These are phyloP conservation scores for Anthostomella pinea DNA, from an alignment of 2,329 filamentous ascomycete species.

Conservation along the genomic window DNA sequence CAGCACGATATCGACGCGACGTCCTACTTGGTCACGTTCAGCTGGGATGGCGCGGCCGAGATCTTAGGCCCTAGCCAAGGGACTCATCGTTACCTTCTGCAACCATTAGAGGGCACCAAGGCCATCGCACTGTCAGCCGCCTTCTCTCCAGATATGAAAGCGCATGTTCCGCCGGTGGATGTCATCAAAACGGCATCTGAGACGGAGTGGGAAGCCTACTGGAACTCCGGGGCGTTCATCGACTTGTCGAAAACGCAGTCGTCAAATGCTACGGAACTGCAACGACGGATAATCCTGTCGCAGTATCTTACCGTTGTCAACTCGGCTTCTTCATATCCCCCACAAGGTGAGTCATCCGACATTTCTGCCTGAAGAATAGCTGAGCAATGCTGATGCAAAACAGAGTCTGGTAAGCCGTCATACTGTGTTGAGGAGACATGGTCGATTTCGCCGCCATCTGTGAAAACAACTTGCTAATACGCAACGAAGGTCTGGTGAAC, in stretches of 20 bases:
- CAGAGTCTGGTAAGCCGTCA: constrained; percentile 17
- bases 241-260: constrained; percentile 42
- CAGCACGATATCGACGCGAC: constrained; percentile 42
- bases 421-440: too few relatives aligned
- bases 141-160: constrained; percentile 29
- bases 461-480: not conserved
- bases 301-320: constrained; percentile 54
- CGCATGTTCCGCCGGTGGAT: constrained; percentile 22
- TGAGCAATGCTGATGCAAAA: constrained; percentile 10
- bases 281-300: constrained; percentile 51
- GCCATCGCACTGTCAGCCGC: constrained; percentile 31
- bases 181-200: constrained; percentile 31
- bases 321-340: constrained; percentile 45
- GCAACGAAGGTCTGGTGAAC: constrained; percentile 44
- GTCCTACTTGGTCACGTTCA: constrained; percentile 39
- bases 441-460: not conserved
- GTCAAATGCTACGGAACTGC: constrained; percentile 45
- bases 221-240: constrained; percentile 50
- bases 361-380: not conserved
- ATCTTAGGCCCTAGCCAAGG: constrained; percentile 33
- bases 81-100: constrained; percentile 44
- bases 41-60: constrained; percentile 35
- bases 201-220: constrained; percentile 48
- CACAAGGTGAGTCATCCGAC: constrained; percentile 37
- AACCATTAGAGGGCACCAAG: constrained; percentile 20